phyloP scores from a whole-genome alignment of 768 basidiomycete genomes.

The Boletus coccyginus region DNA sequence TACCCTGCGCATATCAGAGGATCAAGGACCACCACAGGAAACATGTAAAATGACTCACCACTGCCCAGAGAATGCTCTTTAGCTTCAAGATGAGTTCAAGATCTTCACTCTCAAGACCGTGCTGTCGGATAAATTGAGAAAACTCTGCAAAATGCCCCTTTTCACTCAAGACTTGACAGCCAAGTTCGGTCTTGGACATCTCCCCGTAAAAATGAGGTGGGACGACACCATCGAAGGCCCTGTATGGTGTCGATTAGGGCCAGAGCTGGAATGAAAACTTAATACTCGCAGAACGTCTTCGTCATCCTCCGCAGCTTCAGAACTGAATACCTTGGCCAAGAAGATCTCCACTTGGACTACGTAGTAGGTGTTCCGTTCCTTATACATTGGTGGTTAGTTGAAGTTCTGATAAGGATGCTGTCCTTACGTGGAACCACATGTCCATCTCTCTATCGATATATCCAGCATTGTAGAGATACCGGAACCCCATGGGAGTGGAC shows the following conservation, averaged over 20 bases:
- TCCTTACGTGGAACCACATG: constrained; percentile 87
- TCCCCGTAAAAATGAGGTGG: constrained; percentile 98
- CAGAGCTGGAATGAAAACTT: not conserved
- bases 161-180: constrained; percentile 86
- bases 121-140: constrained; percentile 83
- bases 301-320: constrained; percentile 55
- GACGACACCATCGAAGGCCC: constrained; percentile 81
- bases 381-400: constrained; percentile 8
- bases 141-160: constrained; percentile 92
- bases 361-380: constrained; percentile 94
- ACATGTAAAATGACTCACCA: constrained; percentile 56
- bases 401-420: not conserved
- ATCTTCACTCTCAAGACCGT: constrained; percentile 83
- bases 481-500: constrained; percentile 90
- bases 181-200: constrained; percentile 94
- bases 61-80: constrained; percentile 96
- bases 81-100: constrained; percentile 80
- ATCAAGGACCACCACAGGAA: not conserved
- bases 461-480: constrained; percentile 85
- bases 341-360: constrained; percentile 94
- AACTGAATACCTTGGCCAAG: constrained; percentile 74
- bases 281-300: constrained; percentile 54
- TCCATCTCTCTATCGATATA: constrained; percentile 97
- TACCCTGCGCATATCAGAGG: constrained; percentile 57
- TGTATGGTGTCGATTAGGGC: constrained; percentile 23